phyloP scores from a whole-genome alignment of 192 early-diverging fungal genomes.

The Chytriomyces sp. region DNA sequence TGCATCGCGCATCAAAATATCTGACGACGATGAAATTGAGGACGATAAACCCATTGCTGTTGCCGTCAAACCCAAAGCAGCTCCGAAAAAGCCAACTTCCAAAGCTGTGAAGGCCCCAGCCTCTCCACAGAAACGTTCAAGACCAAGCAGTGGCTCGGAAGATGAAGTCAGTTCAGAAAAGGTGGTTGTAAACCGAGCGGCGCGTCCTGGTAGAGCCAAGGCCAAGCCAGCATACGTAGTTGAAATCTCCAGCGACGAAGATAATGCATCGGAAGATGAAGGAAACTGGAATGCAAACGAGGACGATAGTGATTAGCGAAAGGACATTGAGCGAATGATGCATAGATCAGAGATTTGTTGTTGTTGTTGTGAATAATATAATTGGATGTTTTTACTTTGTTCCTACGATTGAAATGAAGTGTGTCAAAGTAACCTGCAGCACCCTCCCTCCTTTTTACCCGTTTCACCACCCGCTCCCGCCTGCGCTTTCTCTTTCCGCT shows the following conservation, averaged over 20 bases:
- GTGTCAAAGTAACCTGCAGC: slow-evolving; percentile 7
- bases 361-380: no score
- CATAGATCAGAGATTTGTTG: background rate
- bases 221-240: slow-evolving; percentile 1
- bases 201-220: background rate
- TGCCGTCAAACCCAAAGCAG: background rate
- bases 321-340: background rate
- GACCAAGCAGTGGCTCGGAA: background rate
- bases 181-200: background rate
- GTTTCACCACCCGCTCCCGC: slow-evolving; percentile 32
- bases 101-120: background rate
- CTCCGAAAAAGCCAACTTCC: background rate
- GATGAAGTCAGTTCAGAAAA: background rate
- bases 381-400: background rate
- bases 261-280: background rate
- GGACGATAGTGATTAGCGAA: slow-evolving; percentile 1
- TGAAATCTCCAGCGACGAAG: slow-evolving; percentile 1
- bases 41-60: slow-evolving; percentile 25
- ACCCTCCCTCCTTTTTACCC: background rate
- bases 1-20: background rate
- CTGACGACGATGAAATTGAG: slow-evolving; percentile 8
- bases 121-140: slow-evolving; percentile 18
- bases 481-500: slow-evolving; percentile 57
- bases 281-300: background rate
- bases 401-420: background rate